These are phyloP conservation scores for Myxozyma nipponensis DNA, from an alignment of 805 yeast genomes.

Conservation along the genomic window DNA sequence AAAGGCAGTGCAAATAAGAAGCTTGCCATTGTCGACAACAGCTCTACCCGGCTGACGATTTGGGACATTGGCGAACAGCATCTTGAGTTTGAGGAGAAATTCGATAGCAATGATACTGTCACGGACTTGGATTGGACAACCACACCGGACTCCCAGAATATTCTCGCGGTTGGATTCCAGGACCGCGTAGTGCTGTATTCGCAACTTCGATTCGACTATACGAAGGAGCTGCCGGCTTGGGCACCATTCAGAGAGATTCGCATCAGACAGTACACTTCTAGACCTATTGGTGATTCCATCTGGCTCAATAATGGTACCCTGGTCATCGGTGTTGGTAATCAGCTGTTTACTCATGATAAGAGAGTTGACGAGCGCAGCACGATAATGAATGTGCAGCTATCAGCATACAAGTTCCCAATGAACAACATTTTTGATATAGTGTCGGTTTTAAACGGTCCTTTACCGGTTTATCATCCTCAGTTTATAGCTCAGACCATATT, in stretches of 20 bases:
- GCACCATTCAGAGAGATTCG: conserved; percentile 70
- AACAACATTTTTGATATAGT: conserved; percentile 59
- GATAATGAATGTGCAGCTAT: conserved; percentile 52
- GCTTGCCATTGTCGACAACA: conserved; percentile 64
- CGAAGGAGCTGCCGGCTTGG: conserved; percentile 74
- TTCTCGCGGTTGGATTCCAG: conserved; percentile 75
- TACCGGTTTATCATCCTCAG: conserved; percentile 91
- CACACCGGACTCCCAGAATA: conserved; percentile 59
- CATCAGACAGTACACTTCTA: conserved; percentile 64
- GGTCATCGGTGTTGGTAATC: conserved; percentile 86
- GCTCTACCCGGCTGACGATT: conserved; percentile 53
- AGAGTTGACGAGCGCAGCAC: conserved; percentile 53
- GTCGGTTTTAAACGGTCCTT: conserved; percentile 77
- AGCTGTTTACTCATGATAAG: conserved; percentile 76
- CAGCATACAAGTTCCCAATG: conserved; percentile 43
- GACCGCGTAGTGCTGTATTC: conserved; percentile 64
- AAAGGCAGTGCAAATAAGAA: conserved; percentile 75
- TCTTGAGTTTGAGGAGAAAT: conserved; percentile 44
- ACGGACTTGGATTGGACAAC: conserved; percentile 87
- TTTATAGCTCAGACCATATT: conserved; percentile 70
- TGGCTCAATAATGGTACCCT: conserved; percentile 80
- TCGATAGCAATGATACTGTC: conserved; percentile 41
- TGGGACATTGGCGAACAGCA: conserved; percentile 75
- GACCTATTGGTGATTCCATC: conserved; percentile 79
- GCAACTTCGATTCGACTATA: conserved; percentile 83